These are phyloP conservation scores for Scenedesmus sp. DNA, from an alignment of 163 green algal genomes.

Conservation along the genomic window DNA sequence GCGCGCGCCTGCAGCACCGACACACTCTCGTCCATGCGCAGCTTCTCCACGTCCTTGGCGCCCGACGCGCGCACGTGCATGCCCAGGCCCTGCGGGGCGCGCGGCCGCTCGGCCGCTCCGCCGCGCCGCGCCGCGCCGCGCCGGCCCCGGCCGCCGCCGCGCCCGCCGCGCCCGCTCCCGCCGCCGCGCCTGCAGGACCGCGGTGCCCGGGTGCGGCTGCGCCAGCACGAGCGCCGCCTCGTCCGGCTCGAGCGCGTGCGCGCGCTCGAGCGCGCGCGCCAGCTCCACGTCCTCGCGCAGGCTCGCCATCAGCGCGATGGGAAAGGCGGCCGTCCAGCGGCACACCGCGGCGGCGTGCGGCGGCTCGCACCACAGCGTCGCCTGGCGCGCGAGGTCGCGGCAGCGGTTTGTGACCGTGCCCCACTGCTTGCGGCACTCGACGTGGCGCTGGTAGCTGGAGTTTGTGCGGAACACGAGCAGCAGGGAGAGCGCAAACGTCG, in stretches of 20 bases:
- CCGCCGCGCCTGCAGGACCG: neutral
- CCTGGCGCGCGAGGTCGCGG: conserved; percentile 81
- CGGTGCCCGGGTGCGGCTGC: conserved; percentile 43
- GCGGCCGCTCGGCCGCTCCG: too few species aligned
- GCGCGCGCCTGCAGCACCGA: conserved; percentile 82
- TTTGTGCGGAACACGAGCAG: conserved; percentile 88
- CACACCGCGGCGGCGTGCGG: conserved; percentile 23
- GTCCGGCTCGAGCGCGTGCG: conserved; percentile 60
- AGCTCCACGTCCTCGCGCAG: conserved; percentile 62
- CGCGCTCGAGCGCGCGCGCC: conserved; percentile 23
- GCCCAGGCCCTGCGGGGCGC: neutral
- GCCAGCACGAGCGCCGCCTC: conserved; percentile 65
- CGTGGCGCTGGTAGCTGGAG: conserved; percentile 48
- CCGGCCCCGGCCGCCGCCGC: too few species aligned
- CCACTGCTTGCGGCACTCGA: conserved; percentile 84
- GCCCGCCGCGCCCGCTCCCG: too few species aligned
- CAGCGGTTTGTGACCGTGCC: conserved; percentile 74
- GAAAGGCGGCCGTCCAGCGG: conserved; percentile 67
- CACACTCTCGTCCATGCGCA: conserved; percentile 69
- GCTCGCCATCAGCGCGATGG: conserved; percentile 54
- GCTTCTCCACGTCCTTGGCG: conserved; percentile 51
- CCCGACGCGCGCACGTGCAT: neutral
- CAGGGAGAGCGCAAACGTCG: conserved; percentile 79
- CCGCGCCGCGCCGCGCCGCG: too few species aligned
- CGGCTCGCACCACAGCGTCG: conserved; percentile 19